Percentiles rank a stretch among this genome's conserved stretches.
Evolutionary conservation across 768 basidiomycete genomes (phyloP).

Genomic region (Boletus sp.): DNA sequence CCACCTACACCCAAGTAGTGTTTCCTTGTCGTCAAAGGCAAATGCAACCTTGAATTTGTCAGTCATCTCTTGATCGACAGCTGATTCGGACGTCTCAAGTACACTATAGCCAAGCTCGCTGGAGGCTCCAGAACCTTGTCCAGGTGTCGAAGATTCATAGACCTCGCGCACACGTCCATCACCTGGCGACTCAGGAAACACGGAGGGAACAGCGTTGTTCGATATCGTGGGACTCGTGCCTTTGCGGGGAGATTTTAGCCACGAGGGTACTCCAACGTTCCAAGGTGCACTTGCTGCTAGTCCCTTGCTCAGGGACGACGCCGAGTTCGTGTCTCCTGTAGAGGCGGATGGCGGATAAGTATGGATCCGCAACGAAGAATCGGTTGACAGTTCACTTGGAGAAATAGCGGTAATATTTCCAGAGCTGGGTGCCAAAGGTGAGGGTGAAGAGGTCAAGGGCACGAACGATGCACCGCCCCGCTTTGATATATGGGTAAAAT

Average conservation of each 20-base stretch:
- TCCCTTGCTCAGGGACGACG: slow-evolving; percentile 43
- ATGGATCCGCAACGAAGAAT: slow-evolving; percentile 46
- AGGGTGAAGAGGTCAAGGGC: slow-evolving; percentile 49
- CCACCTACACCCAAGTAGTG: slow-evolving; percentile 79
- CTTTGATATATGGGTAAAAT: slow-evolving; percentile 70
- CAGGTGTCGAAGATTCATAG: slow-evolving; percentile 34
- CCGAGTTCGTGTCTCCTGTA: slow-evolving; percentile 43
- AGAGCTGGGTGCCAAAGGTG: slow-evolving; percentile 16
- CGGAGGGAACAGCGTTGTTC: slow-evolving; percentile 23
- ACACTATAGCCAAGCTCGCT: slow-evolving; percentile 78
- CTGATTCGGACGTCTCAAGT: slow-evolving; percentile 67
- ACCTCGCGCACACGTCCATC: slow-evolving; percentile 55
- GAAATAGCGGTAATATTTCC: slow-evolving; percentile 7
- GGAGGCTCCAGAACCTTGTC: slow-evolving; percentile 31
- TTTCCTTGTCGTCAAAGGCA: slow-evolving; percentile 87
- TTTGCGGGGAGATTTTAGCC: slow-evolving; percentile 55
- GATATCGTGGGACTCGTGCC: slow-evolving; percentile 35
- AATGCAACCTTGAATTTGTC: slow-evolving; percentile 82
- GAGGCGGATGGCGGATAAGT: slow-evolving; percentile 79
- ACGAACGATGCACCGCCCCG: slow-evolving; percentile 56
- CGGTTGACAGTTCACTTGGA: slow-evolving; percentile 19
- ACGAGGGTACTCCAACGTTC: slow-evolving; percentile 69
- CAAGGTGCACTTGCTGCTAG: slow-evolving; percentile 39
- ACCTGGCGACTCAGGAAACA: slow-evolving; percentile 23
- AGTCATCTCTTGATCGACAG: slow-evolving; percentile 57